These are phyloP conservation scores for Suhomyces choctaworum DNA, from an alignment of 1,139 yeast species.

Conservation along the genomic window DNA sequence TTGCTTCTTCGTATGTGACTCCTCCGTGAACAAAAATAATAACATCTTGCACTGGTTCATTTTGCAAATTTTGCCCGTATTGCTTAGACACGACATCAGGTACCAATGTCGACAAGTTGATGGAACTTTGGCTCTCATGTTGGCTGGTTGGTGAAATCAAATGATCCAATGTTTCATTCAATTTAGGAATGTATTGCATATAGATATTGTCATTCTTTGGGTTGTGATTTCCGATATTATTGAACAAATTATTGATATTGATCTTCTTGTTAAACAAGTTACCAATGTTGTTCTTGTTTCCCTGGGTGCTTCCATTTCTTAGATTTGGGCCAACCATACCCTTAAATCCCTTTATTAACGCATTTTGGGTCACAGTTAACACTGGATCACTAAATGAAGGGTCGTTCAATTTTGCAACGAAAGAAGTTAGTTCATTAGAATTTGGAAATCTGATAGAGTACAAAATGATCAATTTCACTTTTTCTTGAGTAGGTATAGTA, in stretches of 20 bases:
- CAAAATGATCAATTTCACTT: conserved; percentile 59
- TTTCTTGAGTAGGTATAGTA: conserved; percentile 29
- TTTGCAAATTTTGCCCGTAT: conserved; percentile 26
- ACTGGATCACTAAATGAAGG: conserved; percentile 28
- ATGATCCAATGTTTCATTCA: conserved; percentile 45
- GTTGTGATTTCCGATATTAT: conserved; percentile 22
- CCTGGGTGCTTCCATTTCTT: conserved; percentile 2
- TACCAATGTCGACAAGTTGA: conserved; percentile 18
- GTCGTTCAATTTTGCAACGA: conserved; percentile 31
- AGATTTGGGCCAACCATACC: conserved; percentile 16
- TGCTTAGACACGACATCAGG: conserved; percentile 32
- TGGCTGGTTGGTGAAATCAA: conserved; percentile 21
- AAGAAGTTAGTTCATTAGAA: conserved; percentile 25
- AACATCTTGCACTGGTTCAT: conserved; percentile 63
- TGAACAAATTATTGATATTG: conserved; percentile 27
- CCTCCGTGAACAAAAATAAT: conserved; percentile 88
- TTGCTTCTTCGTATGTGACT: conserved; percentile 86
- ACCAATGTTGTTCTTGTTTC: conserved; percentile 24
- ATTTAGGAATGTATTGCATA: conserved; percentile 74
- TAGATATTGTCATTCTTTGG: conserved; percentile 48
- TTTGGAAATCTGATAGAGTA: conserved; percentile 65
- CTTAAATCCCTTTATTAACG: conserved; percentile 34
- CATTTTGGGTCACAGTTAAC: conserved; percentile 37
- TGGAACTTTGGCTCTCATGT: conserved; percentile 6
- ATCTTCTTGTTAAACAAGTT: conserved; percentile 27